These are phyloP conservation scores for Epichloe elymi DNA, from an alignment of 2,329 filamentous ascomycete genomes.

Conservation along the genomic window DNA sequence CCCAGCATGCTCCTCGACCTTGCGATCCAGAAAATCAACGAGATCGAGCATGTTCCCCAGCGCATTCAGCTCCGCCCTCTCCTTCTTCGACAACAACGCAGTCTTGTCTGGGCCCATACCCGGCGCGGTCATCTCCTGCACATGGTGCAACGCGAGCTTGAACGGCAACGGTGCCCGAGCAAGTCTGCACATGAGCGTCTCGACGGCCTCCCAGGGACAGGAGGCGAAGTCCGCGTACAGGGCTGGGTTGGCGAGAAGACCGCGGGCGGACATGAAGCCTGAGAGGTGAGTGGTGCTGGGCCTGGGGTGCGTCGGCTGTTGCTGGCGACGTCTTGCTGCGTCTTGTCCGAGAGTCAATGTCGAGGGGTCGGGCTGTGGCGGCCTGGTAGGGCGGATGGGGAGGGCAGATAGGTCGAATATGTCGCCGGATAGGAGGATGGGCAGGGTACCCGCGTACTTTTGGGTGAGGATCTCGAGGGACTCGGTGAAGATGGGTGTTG, in stretches of 20 bases:
- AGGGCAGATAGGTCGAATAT: constrained; percentile 44
- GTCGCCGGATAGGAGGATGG: constrained; percentile 56
- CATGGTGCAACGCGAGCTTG: constrained; percentile 51
- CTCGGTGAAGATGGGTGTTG: constrained; percentile 46
- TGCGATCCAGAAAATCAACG: constrained; percentile 46
- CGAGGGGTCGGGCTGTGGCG: constrained; percentile 18
- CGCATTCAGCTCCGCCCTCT: constrained; percentile 36
- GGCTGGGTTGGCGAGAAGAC: constrained; percentile 53
- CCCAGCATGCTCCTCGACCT: constrained; percentile 24
- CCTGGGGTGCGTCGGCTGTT: constrained; percentile 2
- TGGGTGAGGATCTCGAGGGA: constrained; percentile 43
- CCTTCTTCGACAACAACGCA: constrained; percentile 40
- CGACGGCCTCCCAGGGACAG: constrained; percentile 50
- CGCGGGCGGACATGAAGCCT: constrained; percentile 59
- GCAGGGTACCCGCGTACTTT: constrained; percentile 40
- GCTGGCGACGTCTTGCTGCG: background rate
- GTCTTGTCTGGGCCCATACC: constrained; percentile 40
- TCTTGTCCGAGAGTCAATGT: constrained; percentile 16
- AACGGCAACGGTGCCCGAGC: constrained; percentile 46
- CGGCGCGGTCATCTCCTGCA: constrained; percentile 52
- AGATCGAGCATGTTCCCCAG: constrained; percentile 42
- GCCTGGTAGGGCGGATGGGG: constrained; percentile 23
- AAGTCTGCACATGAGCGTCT: constrained; percentile 46
- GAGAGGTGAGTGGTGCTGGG: constrained; percentile 36
- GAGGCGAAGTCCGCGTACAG: constrained; percentile 44